A percentile compares a stretch with the other conserved stretches of the same genome.
These are phyloP conservation scores for Malassezia japonica DNA, from an alignment of 1,284 basidiomycete genomes.

Conservation along the genomic window DNA sequence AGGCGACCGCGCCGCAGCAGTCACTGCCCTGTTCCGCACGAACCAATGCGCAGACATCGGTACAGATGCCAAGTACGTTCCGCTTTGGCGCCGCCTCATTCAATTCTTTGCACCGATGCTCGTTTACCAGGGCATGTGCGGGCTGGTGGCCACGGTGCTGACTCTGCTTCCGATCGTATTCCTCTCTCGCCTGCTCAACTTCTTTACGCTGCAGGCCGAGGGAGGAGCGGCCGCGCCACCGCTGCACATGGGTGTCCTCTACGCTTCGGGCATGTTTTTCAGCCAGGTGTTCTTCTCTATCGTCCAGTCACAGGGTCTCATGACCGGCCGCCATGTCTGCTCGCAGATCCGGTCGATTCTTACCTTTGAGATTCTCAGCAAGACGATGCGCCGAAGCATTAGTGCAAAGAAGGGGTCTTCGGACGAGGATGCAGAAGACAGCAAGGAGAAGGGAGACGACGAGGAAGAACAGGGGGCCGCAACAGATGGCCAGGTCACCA, in stretches of 20 bases:
- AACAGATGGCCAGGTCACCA: conserved; percentile 53
- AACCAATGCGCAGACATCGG: too few species aligned
- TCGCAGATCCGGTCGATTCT: conserved; percentile 50
- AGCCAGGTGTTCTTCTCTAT: conserved; percentile 50
- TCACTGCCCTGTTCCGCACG: conserved; percentile 34
- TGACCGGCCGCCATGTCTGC: conserved; percentile 52
- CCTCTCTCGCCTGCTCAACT: conserved; percentile 52
- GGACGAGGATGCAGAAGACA: conserved; percentile 22
- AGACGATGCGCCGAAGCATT: conserved; percentile 53
- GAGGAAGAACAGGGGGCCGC: conserved; percentile 25
- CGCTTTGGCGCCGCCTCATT: conserved; percentile 48
- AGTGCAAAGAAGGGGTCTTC: conserved; percentile 30
- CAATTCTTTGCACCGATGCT: conserved; percentile 47
- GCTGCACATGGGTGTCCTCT: conserved; percentile 52
- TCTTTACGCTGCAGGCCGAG: conserved; percentile 43
- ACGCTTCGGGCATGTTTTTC: conserved; percentile 52
- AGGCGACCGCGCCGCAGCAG: conserved; percentile 52
- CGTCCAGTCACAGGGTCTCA: conserved; percentile 50
- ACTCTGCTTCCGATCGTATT: conserved; percentile 52
- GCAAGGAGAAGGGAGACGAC: not conserved
- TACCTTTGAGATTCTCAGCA: conserved; percentile 54
- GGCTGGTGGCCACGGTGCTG: conserved; percentile 50
- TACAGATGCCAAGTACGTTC: not conserved
- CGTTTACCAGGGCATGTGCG: conserved; percentile 49
- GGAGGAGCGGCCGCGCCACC: conserved; percentile 39